Evolutionary conservation across 1,284 basidiomycete genomes (phyloP), one percentile per base, ranked within the genome.

Genomic region (Macrocybe sp.): DNA sequence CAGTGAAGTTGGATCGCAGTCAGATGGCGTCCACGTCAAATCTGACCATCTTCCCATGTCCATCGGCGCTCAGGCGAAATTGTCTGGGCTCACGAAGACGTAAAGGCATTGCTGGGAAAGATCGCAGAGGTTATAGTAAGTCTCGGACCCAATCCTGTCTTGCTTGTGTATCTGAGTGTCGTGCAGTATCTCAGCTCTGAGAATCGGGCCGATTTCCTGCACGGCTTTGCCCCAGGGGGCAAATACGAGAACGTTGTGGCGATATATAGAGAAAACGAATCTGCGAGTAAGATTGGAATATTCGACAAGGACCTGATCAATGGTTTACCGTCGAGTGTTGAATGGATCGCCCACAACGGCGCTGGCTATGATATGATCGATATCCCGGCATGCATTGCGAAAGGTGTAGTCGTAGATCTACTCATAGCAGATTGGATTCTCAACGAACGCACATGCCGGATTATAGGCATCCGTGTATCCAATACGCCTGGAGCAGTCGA

Each of bases 401-500:
- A 77, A 64, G 85, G 85, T 85, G 55, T 11, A 33, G 30, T 38
- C 6, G 8, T 32, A 11, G 22, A 30, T 3, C 12, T 34, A 16
- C 16, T 39, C 8, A 7, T 6, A 7, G 33, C n/a, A 6, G 32
- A 9, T 14, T 3, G 6, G 10, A 37, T 2, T 10, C 45, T 11
- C 37, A 38, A 32, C 39, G 6, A 14, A 12, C 16, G 41, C 38
- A 45, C 37, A 30, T 4, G 22, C 14, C 12, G 16, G 6, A 8
- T n/a, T 37, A 14, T 54, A 91, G 90, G 89, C 8, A 92, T 96
- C 57, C 72, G 69, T 46, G 82, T 96, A n/a, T 91, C 90, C 10
- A 92, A 97, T 62, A 96, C 93, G 0, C 93, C 93, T 2, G 83
- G 84, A 11, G 91, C 91, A 2, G 93, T 96, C 44, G 89, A 97